These are phyloP conservation scores for Alternaria longipes DNA, from an alignment of 2,329 filamentous ascomycete genomes.

Conservation along the genomic window DNA sequence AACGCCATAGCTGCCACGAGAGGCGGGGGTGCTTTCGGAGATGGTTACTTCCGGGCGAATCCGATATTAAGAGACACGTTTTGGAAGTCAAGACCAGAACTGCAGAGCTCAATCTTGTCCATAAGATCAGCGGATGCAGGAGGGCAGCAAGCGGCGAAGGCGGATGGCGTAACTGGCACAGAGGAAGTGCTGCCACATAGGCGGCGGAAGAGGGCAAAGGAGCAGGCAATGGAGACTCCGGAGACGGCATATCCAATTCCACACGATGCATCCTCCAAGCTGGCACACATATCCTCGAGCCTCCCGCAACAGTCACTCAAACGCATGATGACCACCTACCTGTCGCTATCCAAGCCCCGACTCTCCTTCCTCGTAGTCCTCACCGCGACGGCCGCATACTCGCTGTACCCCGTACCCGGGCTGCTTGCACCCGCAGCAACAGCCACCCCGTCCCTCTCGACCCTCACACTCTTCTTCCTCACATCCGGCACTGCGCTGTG, in stretches of 20 bases:
- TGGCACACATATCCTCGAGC: constrained; percentile 65
- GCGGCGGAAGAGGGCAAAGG: constrained; percentile 43
- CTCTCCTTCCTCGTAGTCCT: constrained; percentile 91
- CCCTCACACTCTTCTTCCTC: constrained; percentile 90
- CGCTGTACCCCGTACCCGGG: constrained; percentile 89
- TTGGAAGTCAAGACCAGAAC: constrained; percentile 36
- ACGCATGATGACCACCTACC: constrained; percentile 78
- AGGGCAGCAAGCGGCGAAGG: constrained; percentile 19
- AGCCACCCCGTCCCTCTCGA: constrained; percentile 79
- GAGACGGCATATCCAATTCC: constrained; percentile 52
- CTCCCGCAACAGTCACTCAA: constrained; percentile 66
- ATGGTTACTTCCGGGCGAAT: constrained; percentile 54
- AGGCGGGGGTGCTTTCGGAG: constrained; percentile 45
- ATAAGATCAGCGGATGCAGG: constrained; percentile 13
- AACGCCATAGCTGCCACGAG: constrained; percentile 42
- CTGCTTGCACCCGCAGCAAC: constrained; percentile 77
- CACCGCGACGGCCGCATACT: constrained; percentile 89
- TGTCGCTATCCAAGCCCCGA: constrained; percentile 94
- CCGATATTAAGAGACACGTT: constrained; percentile 45
- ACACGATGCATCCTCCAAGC: constrained; percentile 68
- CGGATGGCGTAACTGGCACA: constrained; percentile 18
- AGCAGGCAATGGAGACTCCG: constrained; percentile 26
- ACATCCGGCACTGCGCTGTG: constrained; percentile 89
- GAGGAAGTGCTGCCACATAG: constrained; percentile 48
- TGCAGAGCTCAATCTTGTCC: constrained; percentile 43